phyloP scores from a whole-genome alignment of 441 rosid species.

The Gossypium davidsonii region DNA sequence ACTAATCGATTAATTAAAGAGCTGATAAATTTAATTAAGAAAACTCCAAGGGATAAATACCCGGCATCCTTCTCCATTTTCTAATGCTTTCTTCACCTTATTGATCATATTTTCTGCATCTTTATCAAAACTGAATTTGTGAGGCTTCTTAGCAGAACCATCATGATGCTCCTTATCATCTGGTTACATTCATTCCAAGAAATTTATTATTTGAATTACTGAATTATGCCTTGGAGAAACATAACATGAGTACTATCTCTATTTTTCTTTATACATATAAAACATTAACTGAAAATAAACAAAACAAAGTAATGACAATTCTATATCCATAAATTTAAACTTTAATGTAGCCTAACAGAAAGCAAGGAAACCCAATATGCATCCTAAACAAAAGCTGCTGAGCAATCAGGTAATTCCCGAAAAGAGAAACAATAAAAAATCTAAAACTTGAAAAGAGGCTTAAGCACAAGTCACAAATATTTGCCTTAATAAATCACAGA shows the following conservation, averaged over 20 bases:
- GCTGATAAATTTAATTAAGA: not conserved
- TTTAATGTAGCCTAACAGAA: not conserved
- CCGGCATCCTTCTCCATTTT: conserved; percentile 90
- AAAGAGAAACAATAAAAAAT: not conserved
- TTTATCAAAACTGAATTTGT: conserved; percentile 61
- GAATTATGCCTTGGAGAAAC: not conserved
- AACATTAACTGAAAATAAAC: not conserved
- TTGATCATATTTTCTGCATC: conserved; percentile 79
- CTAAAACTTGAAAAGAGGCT: not conserved
- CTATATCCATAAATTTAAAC: not conserved
- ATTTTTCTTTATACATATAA: not conserved
- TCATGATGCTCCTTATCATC: conserved; percentile 60
- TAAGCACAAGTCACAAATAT: not conserved
- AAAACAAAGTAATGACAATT: not conserved
- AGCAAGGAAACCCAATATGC: not conserved
- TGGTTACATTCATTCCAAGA: conserved; percentile 23
- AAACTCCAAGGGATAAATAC: conserved; percentile 32
- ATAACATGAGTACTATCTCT: not conserved
- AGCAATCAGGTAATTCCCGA: not conserved
- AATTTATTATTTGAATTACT: conserved; percentile 8
- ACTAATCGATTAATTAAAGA: not conserved
- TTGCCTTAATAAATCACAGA: not conserved
- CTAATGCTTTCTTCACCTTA: conserved; percentile 85
- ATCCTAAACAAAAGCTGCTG: not conserved
- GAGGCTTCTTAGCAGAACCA: conserved; percentile 40